Evolutionary conservation across 345 rosid species (phyloP), one percentile per base, ranked within the genome.

Genomic region (Syzygium oleosum): DNA sequence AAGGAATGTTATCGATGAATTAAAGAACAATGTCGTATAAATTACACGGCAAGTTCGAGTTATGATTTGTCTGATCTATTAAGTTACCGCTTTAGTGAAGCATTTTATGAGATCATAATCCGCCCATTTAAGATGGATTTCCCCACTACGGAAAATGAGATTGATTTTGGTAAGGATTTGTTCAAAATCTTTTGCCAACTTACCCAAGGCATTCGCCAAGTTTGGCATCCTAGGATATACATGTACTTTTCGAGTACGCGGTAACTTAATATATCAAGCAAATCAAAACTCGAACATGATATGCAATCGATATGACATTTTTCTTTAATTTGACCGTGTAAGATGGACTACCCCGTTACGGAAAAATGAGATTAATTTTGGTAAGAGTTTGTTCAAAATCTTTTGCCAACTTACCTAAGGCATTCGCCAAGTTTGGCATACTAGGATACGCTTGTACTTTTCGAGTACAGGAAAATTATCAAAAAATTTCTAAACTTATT

Each of bases 121-220:
- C 1, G 9, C 3, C 16, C 34, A 61, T 12, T 61, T 61, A n/a
- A 27, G 68, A 63, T 63, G 38, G 31, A 63, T 9, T 63, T 63
- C 25, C 77, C 2, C 2, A 0, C 29, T 29, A 29, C 7, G 38
- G 14, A n/a, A n/a, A n/a, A 15, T n/a, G 34, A n/a, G 17, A 6
- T 3, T 61, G 12, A 61, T 56, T 56, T 56, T 61, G 7, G 59
- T 9, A 55, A 55, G 11, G 23, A 27, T 22, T 22, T 55, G 59
- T 22, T 55, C 27, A 9, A 22, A 22, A 22, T 55, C 59, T 55
- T 55, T 7, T 55, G 59, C 11, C 27, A 19, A 19, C 56, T 54
- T 16, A 54, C 8, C 22, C 27, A 59, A 59, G 31, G 31, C 4
- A 59, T 59, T 59, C 3, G 29, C 31, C 16, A 12, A 12, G 29